phyloP scores from a whole-genome alignment of 306 rosid genomes.

The Cucumis melo region DNA sequence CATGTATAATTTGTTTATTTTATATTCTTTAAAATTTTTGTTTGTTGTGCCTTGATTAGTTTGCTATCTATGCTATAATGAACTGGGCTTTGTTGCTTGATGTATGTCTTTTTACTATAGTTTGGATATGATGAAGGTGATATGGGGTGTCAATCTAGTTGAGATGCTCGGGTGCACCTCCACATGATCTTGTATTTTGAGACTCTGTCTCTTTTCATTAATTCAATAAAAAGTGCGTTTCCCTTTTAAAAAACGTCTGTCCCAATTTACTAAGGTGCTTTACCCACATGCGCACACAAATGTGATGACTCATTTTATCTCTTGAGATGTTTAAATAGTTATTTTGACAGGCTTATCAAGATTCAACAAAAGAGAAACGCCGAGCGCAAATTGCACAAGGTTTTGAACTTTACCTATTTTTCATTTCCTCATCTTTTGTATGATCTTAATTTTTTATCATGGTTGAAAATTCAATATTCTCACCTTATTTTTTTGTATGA shows the following conservation, averaged over 20 bases:
- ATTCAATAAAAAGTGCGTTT: too few relatives aligned
- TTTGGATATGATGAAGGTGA: too few relatives aligned
- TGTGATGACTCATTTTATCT: neutral
- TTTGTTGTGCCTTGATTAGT: neutral
- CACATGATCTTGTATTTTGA: too few relatives aligned
- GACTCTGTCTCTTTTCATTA: too few relatives aligned
- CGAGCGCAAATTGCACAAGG: conserved; percentile 94
- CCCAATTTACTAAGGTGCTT: neutral
- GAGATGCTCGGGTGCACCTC: too few relatives aligned
- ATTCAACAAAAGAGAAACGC: conserved; percentile 87
- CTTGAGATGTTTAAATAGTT: conserved; percentile 10
- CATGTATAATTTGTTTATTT: too few relatives aligned
- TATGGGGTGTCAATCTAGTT: too few relatives aligned
- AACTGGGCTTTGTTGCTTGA: too few relatives aligned
- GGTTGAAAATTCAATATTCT: neutral
- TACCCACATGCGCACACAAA: neutral
- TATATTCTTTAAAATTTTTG: neutral
- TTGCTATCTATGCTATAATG: neutral
- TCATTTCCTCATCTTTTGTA: neutral
- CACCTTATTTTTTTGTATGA: neutral
- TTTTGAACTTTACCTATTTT: conserved; percentile 13
- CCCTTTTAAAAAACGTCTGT: neutral
- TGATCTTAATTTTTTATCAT: neutral
- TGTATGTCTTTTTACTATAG: too few relatives aligned
- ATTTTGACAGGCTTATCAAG: conserved; percentile 79